Percentiles rank a stretch among this genome's conserved stretches.
phyloP scores from a whole-genome alignment of 2,329 filamentous ascomycete species.

The Clarireedia paspali region DNA sequence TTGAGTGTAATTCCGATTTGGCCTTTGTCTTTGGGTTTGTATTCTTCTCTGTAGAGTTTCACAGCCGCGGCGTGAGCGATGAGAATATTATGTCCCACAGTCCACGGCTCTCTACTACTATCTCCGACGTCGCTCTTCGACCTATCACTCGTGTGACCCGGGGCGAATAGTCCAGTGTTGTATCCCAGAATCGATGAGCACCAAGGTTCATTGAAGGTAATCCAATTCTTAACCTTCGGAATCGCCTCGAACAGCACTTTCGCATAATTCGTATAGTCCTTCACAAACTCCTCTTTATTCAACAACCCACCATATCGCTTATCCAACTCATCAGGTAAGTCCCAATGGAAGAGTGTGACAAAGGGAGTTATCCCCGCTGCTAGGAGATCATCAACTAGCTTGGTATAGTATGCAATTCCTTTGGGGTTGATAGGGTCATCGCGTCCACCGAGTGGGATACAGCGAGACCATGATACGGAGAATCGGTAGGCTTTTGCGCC shows the following conservation, averaged over 20 bases:
- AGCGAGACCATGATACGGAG: conserved; percentile 76
- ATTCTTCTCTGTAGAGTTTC: conserved; percentile 75
- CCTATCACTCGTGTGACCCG: conserved; percentile 73
- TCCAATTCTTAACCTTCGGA: conserved; percentile 77
- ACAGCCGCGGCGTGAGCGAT: conserved; percentile 75
- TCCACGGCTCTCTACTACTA: conserved; percentile 71
- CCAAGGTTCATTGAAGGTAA: conserved; percentile 88
- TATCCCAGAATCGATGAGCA: conserved; percentile 78
- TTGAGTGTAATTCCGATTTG: conserved; percentile 86
- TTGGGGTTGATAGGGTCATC: conserved; percentile 73
- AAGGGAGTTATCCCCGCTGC: conserved; percentile 72
- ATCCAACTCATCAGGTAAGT: conserved; percentile 70
- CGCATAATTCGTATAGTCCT: conserved; percentile 74
- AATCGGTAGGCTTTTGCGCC: conserved; percentile 75
- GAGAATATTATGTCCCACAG: conserved; percentile 72
- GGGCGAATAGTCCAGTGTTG: conserved; percentile 69
- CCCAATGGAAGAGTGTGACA: conserved; percentile 84
- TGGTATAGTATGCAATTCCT: conserved; percentile 70
- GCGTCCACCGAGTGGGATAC: conserved; percentile 79
- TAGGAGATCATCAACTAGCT: conserved; percentile 70
- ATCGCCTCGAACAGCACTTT: conserved; percentile 68
- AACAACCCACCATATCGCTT: conserved; percentile 75
- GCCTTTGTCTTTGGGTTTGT: conserved; percentile 63
- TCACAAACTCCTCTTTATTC: conserved; percentile 74
- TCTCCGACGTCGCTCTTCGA: conserved; percentile 64